A percentile compares a stretch with the other conserved stretches of the same genome.
Evolutionary conservation across 1,139 yeast species (phyloP).

Genomic region (Pichia sp.): DNA sequence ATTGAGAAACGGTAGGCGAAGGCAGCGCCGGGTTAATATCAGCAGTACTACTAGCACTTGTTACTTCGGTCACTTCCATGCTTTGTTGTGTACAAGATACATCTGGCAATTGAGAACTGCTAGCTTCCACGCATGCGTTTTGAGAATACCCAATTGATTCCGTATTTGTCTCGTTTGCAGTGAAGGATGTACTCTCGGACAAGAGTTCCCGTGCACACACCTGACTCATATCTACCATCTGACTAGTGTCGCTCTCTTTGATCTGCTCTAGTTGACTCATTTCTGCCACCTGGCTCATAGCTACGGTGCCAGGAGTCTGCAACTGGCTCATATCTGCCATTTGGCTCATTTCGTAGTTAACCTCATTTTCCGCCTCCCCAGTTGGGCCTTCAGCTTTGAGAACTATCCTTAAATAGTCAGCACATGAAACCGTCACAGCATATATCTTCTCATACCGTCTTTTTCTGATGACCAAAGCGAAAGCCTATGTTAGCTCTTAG

Average conservation of each 20-base stretch:
- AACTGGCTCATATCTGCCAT: constrained; percentile 1
- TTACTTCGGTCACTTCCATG: neutral
- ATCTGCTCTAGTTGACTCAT: neutral
- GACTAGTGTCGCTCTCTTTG: neutral
- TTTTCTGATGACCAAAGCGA: neutral
- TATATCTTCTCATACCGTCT: neutral
- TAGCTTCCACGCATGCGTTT: neutral
- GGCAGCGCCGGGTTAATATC: neutral
- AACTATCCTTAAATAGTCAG: neutral
- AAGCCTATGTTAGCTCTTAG: neutral
- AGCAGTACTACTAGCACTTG: neutral
- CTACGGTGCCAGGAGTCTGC: neutral
- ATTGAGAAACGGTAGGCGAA: neutral
- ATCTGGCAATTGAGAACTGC: neutral
- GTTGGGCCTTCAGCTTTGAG: neutral
- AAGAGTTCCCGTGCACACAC: neutral
- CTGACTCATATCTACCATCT: no score
- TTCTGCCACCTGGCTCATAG: neutral
- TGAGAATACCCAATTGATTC: neutral
- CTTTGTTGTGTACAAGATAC: neutral
- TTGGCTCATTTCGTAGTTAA: neutral
- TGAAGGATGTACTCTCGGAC: neutral
- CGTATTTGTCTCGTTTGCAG: neutral
- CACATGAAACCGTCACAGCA: neutral
- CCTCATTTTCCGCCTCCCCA: neutral